Percentiles rank a stretch among this genome's conserved stretches.
Conservation (phyloP, 1,284 basidiomycete genomes). For the Apiotrichum laibachii region DNA sequence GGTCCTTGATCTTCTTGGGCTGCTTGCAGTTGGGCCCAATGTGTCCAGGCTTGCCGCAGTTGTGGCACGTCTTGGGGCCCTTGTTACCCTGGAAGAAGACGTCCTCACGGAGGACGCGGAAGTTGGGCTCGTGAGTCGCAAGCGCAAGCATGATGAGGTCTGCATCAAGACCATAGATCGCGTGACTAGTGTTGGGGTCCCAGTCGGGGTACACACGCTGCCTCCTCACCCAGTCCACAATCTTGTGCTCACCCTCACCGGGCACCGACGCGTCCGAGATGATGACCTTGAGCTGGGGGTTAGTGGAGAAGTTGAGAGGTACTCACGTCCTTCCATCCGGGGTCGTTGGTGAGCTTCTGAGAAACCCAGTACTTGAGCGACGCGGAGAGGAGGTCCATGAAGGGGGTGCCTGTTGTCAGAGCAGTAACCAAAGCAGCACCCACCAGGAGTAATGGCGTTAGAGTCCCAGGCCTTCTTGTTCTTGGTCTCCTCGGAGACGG, state of each 20-base stretch:
- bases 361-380: slow-evolving; percentile 96
- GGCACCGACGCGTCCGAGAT: slow-evolving; percentile 97
- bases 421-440: background rate
- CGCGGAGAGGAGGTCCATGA: slow-evolving; percentile 88
- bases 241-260: slow-evolving; percentile 99
- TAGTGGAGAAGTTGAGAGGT: background rate
- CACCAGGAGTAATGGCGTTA: slow-evolving; percentile 93
- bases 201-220: slow-evolving; percentile 82
- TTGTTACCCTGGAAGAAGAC: slow-evolving; percentile 85
- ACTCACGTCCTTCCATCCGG: slow-evolving; percentile 88
- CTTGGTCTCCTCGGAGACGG: slow-evolving; percentile 77
- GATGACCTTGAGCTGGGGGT: slow-evolving; percentile 76
- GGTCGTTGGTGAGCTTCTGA: slow-evolving; percentile 89
- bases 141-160: slow-evolving; percentile 98
- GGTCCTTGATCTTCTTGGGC: slow-evolving; percentile 56
- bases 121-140: slow-evolving; percentile 97
- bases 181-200: slow-evolving; percentile 92
- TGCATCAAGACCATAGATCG: slow-evolving; percentile 97
- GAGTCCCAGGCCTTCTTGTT: slow-evolving; percentile 91
- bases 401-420: slow-evolving; percentile 66
- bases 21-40: slow-evolving; percentile 85
- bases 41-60: slow-evolving; percentile 92
- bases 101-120: slow-evolving; percentile 95
- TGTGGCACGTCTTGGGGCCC: slow-evolving; percentile 66
- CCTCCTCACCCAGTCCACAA: slow-evolving; percentile 96